A percentile compares a stretch with the other conserved stretches of the same genome.
Conservation (phyloP, 2,329 filamentous ascomycete genomes). For the Biscogniauxia sp. region DNA sequence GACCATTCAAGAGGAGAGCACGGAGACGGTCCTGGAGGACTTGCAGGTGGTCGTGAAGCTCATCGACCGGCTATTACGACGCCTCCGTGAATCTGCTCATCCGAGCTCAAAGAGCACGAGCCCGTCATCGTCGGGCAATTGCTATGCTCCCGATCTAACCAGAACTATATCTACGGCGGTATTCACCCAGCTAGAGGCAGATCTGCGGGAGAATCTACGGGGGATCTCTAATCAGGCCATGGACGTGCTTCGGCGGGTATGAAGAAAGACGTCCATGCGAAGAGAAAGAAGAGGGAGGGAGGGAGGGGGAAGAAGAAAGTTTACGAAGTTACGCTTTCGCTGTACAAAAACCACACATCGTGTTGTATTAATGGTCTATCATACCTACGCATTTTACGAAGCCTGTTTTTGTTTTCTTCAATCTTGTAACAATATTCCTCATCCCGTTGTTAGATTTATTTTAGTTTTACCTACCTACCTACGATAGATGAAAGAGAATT, state of each 20-base stretch:
- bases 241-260: constrained; percentile 16
- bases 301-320: too few relatives aligned
- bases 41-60: constrained; percentile 21
- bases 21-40: constrained; percentile 17
- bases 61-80: constrained; percentile 18
- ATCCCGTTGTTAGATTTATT: too few relatives aligned
- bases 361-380: too few relatives aligned
- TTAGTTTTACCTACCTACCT: too few relatives aligned
- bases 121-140: neutral
- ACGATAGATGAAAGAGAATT: too few relatives aligned
- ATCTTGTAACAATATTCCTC: too few relatives aligned
- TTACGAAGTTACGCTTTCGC: too few relatives aligned
- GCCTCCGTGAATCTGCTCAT: constrained; percentile 13
- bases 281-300: too few relatives aligned
- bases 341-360: too few relatives aligned
- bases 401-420: too few relatives aligned
- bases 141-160: constrained; percentile 1
- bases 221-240: constrained; percentile 17
- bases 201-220: constrained; percentile 18
- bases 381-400: too few relatives aligned
- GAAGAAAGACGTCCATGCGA: neutral
- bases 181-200: constrained; percentile 20
- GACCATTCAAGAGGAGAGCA: constrained; percentile 12
- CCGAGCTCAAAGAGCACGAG: constrained; percentile 6
- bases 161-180: constrained; percentile 17